These are phyloP conservation scores for Apiospora kogelbergensis DNA, from an alignment of 2,329 filamentous ascomycete species.

Conservation along the genomic window DNA sequence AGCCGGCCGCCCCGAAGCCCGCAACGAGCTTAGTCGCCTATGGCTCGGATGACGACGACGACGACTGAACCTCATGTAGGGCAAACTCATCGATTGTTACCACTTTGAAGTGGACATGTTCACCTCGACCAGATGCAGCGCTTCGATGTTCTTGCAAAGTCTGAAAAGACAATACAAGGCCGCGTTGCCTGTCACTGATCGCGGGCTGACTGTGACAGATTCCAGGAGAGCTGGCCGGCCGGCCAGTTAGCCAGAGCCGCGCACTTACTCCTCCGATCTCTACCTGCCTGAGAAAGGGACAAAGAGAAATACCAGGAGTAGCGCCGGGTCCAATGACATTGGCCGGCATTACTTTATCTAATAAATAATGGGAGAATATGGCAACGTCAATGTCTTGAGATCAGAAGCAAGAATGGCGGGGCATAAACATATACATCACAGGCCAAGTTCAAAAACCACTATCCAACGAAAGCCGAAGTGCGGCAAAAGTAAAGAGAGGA, in stretches of 20 bases:
- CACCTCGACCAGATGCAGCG: not conserved
- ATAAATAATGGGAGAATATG: conserved; percentile 58
- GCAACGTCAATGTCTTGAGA: conserved; percentile 51
- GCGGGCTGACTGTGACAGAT: not conserved
- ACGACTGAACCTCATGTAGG: conserved; percentile 17
- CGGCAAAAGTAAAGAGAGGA: not conserved
- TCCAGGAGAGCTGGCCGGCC: conserved; percentile 14
- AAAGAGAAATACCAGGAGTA: conserved; percentile 28
- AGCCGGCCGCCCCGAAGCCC: conserved; percentile 23
- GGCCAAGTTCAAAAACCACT: not conserved
- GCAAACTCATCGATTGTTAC: not conserved
- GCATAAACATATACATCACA: too few relatives aligned
- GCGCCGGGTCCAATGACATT: conserved; percentile 53
- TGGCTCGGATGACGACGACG: conserved; percentile 54
- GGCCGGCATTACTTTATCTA: conserved; percentile 49
- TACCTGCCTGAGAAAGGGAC: conserved; percentile 30
- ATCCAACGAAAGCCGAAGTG: not conserved
- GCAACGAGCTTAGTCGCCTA: conserved; percentile 52
- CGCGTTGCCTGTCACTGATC: not conserved
- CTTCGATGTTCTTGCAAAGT: not conserved
- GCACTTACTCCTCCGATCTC: conserved; percentile 53
- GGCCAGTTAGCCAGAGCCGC: conserved; percentile 51
- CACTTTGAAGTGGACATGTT: not conserved
- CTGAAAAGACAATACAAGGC: not conserved
- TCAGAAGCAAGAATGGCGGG: not conserved